A percentile compares a stretch with the other conserved stretches of the same genome.
phyloP scores from a whole-genome alignment of 352 stramenopile species.

The Elongisporangium senticosum region DNA sequence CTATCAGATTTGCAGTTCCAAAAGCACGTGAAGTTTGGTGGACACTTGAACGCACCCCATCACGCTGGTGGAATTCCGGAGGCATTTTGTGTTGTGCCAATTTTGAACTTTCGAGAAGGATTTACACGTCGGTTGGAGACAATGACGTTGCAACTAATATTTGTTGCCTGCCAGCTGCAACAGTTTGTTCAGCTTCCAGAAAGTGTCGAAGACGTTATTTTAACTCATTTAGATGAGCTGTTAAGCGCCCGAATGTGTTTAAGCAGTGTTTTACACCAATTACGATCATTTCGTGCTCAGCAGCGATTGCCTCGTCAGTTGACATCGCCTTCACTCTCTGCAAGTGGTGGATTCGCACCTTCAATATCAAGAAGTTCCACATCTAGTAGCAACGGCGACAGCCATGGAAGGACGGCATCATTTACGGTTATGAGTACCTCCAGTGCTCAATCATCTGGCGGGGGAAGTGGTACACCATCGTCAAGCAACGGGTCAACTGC shows the following conservation, averaged over 20 bases:
- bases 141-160: slow-evolving; percentile 66
- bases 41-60: not conserved
- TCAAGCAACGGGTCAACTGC: slow-evolving; percentile 22
- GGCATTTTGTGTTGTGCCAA: slow-evolving; percentile 66
- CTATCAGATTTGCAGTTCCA: slow-evolving; percentile 17
- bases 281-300: slow-evolving; percentile 58
- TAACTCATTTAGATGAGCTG: slow-evolving; percentile 67
- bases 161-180: slow-evolving; percentile 70
- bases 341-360: not conserved
- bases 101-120: slow-evolving; percentile 77
- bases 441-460: slow-evolving; percentile 1
- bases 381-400: slow-evolving; percentile 4
- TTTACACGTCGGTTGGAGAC: slow-evolving; percentile 65
- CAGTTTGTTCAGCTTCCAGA: slow-evolving; percentile 70
- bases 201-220: slow-evolving; percentile 64
- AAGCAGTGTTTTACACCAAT: slow-evolving; percentile 65
- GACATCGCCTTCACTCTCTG: not conserved
- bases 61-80: slow-evolving; percentile 5
- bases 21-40: not conserved
- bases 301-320: slow-evolving; percentile 20
- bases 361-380: slow-evolving; percentile 4
- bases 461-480: not conserved
- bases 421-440: slow-evolving; percentile 15
- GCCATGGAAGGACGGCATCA: slow-evolving; percentile 7
- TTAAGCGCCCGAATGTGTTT: slow-evolving; percentile 69